Evolutionary conservation across 352 stramenopile genomes (phyloP).

Genomic region (Globisporangium takayamanum): DNA sequence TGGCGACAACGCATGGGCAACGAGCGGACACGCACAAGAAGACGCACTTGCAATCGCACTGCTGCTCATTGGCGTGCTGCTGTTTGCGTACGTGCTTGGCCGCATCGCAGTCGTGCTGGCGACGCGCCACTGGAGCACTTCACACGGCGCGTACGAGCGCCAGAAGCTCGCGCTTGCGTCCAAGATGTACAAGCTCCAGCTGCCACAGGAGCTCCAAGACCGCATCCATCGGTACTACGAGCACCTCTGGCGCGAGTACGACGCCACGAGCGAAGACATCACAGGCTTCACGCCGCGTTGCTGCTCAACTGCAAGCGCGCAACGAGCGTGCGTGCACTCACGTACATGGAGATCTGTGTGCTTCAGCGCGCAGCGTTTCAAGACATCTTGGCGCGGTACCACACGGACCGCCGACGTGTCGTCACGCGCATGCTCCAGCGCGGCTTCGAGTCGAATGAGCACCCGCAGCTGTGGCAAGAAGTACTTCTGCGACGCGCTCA

Average conservation of each 20-base stretch:
- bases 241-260: slow-evolving; percentile 39
- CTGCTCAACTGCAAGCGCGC: slow-evolving; percentile 20
- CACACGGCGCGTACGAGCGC: slow-evolving; percentile 8
- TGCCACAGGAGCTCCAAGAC: slow-evolving; percentile 25
- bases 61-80: slow-evolving; percentile 3
- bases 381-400: slow-evolving; percentile 17
- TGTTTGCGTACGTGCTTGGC: slow-evolving; percentile 14
- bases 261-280: slow-evolving; percentile 29
- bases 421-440: slow-evolving; percentile 15
- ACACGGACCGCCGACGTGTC: slow-evolving; percentile 15
- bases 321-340: slow-evolving; percentile 17
- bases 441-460: slow-evolving; percentile 17
- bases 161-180: slow-evolving; percentile 20
- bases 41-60: slow-evolving; percentile 1
- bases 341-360: slow-evolving; percentile 20
- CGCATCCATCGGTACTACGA: slow-evolving; percentile 41
- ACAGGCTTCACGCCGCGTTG: slow-evolving; percentile 22
- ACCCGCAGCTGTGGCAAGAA: slow-evolving; percentile 17
- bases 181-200: slow-evolving; percentile 16
- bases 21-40: no score
- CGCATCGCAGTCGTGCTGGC: slow-evolving; percentile 17
- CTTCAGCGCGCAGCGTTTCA: slow-evolving; percentile 11
- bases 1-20: background rate
- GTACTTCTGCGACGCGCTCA: slow-evolving; percentile 1
- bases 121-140: slow-evolving; percentile 7